Evolutionary conservation across 1,139 yeast species (phyloP).

Genomic region (Saccharomyces hybrid): DNA sequence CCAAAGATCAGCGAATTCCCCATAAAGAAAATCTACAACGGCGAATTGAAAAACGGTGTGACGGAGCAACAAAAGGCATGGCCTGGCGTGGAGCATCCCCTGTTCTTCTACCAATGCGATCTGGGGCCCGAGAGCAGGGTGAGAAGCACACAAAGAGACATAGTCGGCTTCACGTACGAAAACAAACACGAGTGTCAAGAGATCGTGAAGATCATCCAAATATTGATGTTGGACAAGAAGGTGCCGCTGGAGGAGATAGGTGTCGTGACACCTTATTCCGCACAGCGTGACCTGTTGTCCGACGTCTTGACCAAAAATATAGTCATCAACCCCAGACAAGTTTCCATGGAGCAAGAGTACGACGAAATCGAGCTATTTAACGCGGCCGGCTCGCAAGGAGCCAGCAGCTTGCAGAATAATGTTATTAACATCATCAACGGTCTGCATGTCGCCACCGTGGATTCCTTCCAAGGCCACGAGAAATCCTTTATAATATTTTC

Average conservation of each 20-base stretch:
- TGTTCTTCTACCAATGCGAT: constrained; percentile 48
- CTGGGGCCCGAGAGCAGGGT: constrained; percentile 40
- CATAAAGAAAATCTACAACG: constrained; percentile 47
- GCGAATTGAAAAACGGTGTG: constrained; percentile 52
- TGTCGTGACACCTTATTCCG: constrained; percentile 64
- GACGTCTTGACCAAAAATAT: constrained; percentile 42
- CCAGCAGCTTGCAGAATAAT: constrained; percentile 27
- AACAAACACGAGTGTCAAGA: constrained; percentile 48
- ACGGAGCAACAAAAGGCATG: constrained; percentile 41
- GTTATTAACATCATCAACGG: constrained; percentile 57
- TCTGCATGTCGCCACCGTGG: constrained; percentile 59
- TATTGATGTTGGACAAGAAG: constrained; percentile 47
- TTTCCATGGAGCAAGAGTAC: constrained; percentile 42
- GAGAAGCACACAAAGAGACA: constrained; percentile 35
- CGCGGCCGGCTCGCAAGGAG: constrained; percentile 21
- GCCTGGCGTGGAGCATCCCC: constrained; percentile 42
- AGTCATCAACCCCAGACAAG: constrained; percentile 49
- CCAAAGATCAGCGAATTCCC: constrained; percentile 62
- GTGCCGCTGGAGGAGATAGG: constrained; percentile 49
- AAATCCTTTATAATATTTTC: constrained; percentile 52
- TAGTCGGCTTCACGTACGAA: constrained; percentile 45
- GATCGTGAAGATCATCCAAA: constrained; percentile 41
- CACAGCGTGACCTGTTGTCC: constrained; percentile 60
- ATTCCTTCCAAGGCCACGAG: constrained; percentile 63
- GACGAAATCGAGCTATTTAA: constrained; percentile 43